A percentile compares a stretch with the other conserved stretches of the same genome.
Evolutionary conservation across 2,329 filamentous ascomycete species (phyloP).

Genomic region (Myriosclerotinia curreyana): DNA sequence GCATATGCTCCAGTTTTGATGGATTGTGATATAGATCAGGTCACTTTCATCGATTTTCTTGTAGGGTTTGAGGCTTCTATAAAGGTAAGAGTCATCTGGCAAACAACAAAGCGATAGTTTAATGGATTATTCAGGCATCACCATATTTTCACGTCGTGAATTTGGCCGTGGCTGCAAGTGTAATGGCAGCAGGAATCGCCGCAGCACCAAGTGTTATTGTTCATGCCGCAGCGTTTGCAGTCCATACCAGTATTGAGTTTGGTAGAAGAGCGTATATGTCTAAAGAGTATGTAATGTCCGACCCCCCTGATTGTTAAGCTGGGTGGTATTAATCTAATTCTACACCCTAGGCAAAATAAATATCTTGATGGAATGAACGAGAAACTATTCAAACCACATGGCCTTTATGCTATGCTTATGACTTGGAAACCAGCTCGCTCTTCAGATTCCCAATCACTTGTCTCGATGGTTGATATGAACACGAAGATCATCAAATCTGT

Average conservation of each 20-base stretch:
- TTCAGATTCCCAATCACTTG: slow-evolving; percentile 15
- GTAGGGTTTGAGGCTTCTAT: slow-evolving; percentile 43
- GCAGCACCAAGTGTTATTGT: slow-evolving; percentile 43
- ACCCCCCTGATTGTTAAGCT: slow-evolving; percentile 40
- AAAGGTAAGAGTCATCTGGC: neutral
- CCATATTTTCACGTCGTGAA: slow-evolving; percentile 45
- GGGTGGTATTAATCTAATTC: slow-evolving; percentile 23
- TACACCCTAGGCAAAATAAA: slow-evolving; percentile 41
- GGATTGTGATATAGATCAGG: slow-evolving; percentile 47
- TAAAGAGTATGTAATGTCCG: slow-evolving; percentile 39
- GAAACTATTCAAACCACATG: slow-evolving; percentile 54
- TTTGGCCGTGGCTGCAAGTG: slow-evolving; percentile 35
- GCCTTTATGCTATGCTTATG: slow-evolving; percentile 54
- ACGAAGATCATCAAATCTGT: slow-evolving; percentile 41
- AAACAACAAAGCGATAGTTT: neutral
- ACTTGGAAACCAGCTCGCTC: slow-evolving; percentile 47
- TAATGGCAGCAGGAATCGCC: slow-evolving; percentile 36
- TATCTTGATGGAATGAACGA: slow-evolving; percentile 57
- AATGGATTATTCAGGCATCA: slow-evolving; percentile 40
- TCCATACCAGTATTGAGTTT: slow-evolving; percentile 17
- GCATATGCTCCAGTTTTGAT: slow-evolving; percentile 51
- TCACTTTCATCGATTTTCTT: slow-evolving; percentile 49
- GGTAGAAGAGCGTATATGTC: slow-evolving; percentile 20
- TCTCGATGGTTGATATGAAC: slow-evolving; percentile 40
- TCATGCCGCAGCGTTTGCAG: slow-evolving; percentile 13